Percentiles rank a stretch among this genome's conserved stretches.
phyloP scores from a whole-genome alignment of 2,329 filamentous ascomycete species.

The Dryadomyces sulphureus region DNA sequence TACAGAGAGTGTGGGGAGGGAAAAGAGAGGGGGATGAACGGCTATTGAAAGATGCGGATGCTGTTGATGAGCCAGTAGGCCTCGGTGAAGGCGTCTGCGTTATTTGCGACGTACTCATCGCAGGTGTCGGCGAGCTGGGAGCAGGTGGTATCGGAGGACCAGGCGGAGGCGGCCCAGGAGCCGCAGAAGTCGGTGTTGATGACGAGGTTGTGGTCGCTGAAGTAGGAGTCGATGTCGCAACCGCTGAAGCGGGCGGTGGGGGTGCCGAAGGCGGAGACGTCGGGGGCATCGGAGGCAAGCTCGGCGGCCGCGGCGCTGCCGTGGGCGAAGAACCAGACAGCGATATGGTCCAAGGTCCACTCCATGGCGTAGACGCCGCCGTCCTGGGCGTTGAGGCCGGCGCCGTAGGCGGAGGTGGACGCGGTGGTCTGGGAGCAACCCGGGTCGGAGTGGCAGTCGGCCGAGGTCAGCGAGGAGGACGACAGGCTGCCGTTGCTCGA shows the following conservation, averaged over 20 bases:
- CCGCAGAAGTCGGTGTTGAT: conserved; percentile 81
- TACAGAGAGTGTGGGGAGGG: background rate
- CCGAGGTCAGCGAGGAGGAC: conserved; percentile 26
- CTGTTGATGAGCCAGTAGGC: conserved; percentile 68
- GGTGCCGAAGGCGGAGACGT: conserved; percentile 52
- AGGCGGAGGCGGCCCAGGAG: conserved; percentile 66
- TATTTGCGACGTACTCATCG: conserved; percentile 53
- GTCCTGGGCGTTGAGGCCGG: conserved; percentile 53
- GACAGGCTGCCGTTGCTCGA: conserved; percentile 29
- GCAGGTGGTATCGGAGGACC: conserved; percentile 43
- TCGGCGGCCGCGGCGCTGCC: conserved; percentile 15
- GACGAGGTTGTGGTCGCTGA: conserved; percentile 59
- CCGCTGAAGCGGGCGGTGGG: conserved; percentile 54
- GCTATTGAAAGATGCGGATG: conserved; percentile 45
- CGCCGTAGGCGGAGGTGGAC: conserved; percentile 43
- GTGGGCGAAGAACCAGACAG: conserved; percentile 71
- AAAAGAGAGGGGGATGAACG: background rate
- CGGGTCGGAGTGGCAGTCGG: conserved; percentile 22
- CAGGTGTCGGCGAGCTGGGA: conserved; percentile 48
- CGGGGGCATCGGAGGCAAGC: conserved; percentile 36
- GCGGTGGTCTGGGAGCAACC: conserved; percentile 45
- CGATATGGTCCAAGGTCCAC: conserved; percentile 60
- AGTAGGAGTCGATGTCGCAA: conserved; percentile 59
- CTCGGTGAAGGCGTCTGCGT: conserved; percentile 55
- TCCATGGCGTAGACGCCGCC: conserved; percentile 63